Percentiles rank a stretch among this genome's conserved stretches.
phyloP scores from a whole-genome alignment of 192 early-diverging fungal species.

The Podila verticillata region DNA sequence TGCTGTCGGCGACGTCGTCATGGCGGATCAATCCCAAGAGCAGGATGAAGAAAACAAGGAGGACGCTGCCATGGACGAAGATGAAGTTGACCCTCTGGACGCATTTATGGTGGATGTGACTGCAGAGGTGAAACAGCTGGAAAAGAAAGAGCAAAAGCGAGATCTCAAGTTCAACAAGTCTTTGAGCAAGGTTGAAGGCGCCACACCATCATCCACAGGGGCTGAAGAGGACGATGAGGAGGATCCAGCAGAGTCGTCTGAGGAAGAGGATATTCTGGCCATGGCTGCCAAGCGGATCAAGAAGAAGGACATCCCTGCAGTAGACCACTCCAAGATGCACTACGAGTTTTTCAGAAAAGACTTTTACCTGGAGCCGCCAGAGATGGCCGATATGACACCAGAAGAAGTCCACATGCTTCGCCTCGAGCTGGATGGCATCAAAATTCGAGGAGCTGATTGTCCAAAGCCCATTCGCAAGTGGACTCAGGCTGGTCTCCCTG shows the following conservation, averaged over 20 bases:
- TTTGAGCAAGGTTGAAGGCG: constrained; percentile 10
- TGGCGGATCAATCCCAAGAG: constrained; percentile 16
- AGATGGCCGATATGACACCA: constrained; percentile 79
- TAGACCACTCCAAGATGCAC: constrained; percentile 85
- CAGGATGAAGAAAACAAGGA: constrained; percentile 2
- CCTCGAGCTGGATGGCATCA: constrained; percentile 90
- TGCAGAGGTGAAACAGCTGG: constrained; percentile 74
- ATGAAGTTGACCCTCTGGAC: constrained; percentile 79
- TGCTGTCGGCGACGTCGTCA: constrained; percentile 28
- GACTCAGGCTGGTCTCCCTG: constrained; percentile 96
- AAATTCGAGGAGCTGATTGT: constrained; percentile 86
- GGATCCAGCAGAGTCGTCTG: constrained; percentile 61
- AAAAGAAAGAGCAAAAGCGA: constrained; percentile 65
- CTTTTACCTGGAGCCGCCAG: constrained; percentile 96
- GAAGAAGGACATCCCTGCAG: constrained; percentile 88
- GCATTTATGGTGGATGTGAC: constrained; percentile 90
- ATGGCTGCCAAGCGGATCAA: constrained; percentile 87
- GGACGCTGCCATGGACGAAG: constrained; percentile 49
- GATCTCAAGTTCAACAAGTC: constrained; percentile 37
- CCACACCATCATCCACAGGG: constrained; percentile 7
- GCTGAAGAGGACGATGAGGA: constrained; percentile 60
- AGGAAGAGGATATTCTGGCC: constrained; percentile 78
- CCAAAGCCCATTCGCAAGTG: constrained; percentile 95
- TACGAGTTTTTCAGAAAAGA: constrained; percentile 92
- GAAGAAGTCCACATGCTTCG: constrained; percentile 89